phyloP scores from a whole-genome alignment of 2,329 filamentous ascomycete genomes.

The Ophiocordyceps camponoti-leonardi region DNA sequence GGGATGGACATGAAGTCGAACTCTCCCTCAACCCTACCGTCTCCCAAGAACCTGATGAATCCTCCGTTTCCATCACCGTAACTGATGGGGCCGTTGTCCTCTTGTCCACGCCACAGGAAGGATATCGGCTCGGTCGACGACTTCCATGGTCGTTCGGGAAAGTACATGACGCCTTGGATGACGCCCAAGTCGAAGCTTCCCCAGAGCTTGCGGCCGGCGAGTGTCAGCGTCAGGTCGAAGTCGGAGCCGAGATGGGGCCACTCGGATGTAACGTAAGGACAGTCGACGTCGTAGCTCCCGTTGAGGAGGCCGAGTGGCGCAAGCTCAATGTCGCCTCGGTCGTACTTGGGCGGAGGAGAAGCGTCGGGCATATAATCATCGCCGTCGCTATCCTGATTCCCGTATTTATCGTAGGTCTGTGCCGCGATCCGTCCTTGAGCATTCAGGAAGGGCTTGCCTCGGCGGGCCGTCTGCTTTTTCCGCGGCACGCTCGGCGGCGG shows the following conservation, averaged over 20 bases:
- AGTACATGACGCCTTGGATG: conserved; percentile 22
- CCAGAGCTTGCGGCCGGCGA: conserved; percentile 24
- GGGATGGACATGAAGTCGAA: conserved; percentile 10
- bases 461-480: conserved; percentile 10
- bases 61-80: conserved; percentile 12
- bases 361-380: neutral
- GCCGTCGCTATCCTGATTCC: neutral
- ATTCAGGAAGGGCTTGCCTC: conserved; percentile 7
- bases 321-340: conserved; percentile 2
- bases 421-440: conserved; percentile 8
- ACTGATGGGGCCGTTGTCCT: conserved; percentile 10
- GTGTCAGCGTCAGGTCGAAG: conserved; percentile 18
- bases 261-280: conserved; percentile 7
- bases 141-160: conserved; percentile 16
- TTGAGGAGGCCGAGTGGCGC: conserved; percentile 21
- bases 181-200: conserved; percentile 25
- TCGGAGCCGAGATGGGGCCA: conserved; percentile 10
- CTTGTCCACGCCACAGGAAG: conserved; percentile 20
- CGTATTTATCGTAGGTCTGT: neutral
- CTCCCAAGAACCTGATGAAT: conserved; percentile 19
- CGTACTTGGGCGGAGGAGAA: conserved; percentile 7
- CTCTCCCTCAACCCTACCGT: conserved; percentile 15
- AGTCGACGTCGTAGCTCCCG: conserved; percentile 23
- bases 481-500: neutral
- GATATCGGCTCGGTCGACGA: conserved; percentile 11